Conservation (phyloP, 2,329 filamentous ascomycete species). For the Endocalyx cinctus region DNA sequence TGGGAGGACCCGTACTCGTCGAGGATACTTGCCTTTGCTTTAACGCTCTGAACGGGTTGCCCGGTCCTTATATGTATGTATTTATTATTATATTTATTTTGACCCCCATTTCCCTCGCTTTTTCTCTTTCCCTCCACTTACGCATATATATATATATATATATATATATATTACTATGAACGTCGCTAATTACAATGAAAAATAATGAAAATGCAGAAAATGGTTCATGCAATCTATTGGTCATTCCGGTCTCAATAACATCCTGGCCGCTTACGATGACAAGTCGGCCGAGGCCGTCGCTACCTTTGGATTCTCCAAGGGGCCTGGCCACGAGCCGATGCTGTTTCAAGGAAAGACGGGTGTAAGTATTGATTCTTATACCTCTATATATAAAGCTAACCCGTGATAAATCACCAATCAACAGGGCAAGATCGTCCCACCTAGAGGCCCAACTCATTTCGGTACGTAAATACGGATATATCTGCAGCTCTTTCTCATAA, state of each 20-base stretch:
- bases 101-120: background rate
- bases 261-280: conserved; percentile 83
- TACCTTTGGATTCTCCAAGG: conserved; percentile 88
- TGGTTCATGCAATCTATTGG: conserved; percentile 86
- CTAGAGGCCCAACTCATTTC: conserved; percentile 75
- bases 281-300: conserved; percentile 91
- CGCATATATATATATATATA: too few relatives aligned
- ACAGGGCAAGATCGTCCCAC: conserved; percentile 73
- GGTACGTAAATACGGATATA: too few relatives aligned
- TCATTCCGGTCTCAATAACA: conserved; percentile 80
- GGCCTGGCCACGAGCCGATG: conserved; percentile 76
- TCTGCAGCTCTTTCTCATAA: too few relatives aligned
- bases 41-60: conserved; percentile 81
- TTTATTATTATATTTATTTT: too few relatives aligned
- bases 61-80: conserved; percentile 89
- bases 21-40: conserved; percentile 97
- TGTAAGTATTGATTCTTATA: conserved; percentile 40
- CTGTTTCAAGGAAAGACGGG: conserved; percentile 89
- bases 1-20: conserved; percentile 75
- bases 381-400: background rate
- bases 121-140: background rate
- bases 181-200: too few relatives aligned
- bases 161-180: too few relatives aligned
- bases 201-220: conserved; percentile 68
- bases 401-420: too few relatives aligned